Percentiles rank a stretch among this genome's conserved stretches.
phyloP scores from a whole-genome alignment of 2,329 filamentous ascomycete genomes.

The Cordyceps javanica region DNA sequence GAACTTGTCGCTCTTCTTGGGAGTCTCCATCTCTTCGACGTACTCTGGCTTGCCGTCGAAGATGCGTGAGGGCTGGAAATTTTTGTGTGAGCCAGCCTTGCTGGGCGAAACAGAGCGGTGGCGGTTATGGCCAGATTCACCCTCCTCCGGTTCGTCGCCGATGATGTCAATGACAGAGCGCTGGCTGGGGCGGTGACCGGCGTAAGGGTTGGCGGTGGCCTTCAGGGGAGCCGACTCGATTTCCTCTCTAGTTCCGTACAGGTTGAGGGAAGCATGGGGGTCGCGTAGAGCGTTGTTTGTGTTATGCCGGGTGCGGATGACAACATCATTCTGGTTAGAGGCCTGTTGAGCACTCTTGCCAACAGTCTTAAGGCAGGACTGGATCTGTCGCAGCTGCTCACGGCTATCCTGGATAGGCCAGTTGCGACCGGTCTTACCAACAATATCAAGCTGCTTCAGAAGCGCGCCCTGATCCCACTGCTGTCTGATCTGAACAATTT shows the following conservation, averaged over 20 bases:
- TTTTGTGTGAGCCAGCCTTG: constrained; percentile 50
- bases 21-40: constrained; percentile 36
- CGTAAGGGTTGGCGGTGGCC: constrained; percentile 55
- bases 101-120: constrained; percentile 42
- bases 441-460: constrained; percentile 88
- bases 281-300: constrained; percentile 53
- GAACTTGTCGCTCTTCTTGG: constrained; percentile 37
- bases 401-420: constrained; percentile 90
- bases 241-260: constrained; percentile 66
- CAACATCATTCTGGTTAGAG: constrained; percentile 30
- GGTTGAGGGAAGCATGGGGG: constrained; percentile 63
- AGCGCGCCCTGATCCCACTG: constrained; percentile 95
- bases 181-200: constrained; percentile 53
- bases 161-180: constrained; percentile 70
- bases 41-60: constrained; percentile 52
- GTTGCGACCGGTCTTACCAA: constrained; percentile 81
- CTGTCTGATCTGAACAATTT: constrained; percentile 80
- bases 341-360: constrained; percentile 28
- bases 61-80: constrained; percentile 56
- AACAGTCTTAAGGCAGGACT: constrained; percentile 49
- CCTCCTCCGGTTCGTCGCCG: constrained; percentile 38
- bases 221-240: constrained; percentile 44
- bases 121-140: constrained; percentile 29
- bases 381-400: constrained; percentile 76
- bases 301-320: constrained; percentile 43